Evolutionary conservation across 345 rosid genomes (phyloP).

Genomic region (Hevea brasiliensis): DNA sequence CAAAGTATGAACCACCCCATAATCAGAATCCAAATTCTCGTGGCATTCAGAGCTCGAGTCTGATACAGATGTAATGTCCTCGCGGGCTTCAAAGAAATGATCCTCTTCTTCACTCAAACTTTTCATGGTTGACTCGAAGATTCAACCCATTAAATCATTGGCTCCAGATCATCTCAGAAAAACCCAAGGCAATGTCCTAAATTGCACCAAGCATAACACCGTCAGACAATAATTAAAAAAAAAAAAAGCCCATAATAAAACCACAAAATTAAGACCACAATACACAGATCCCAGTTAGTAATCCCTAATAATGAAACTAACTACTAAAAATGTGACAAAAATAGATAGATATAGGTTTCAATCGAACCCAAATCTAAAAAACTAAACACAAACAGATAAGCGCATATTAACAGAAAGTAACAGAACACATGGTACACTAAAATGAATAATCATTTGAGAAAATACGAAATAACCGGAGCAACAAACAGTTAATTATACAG

Average conservation of each 20-base stretch:
- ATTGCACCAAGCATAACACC: conserved; percentile 15
- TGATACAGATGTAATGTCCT: conserved; percentile 4
- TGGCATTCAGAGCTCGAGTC: conserved; percentile 18
- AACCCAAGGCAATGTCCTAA: conserved; percentile 30
- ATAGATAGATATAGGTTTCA: neutral
- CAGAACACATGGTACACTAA: neutral
- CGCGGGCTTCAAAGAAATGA: conserved; percentile 21
- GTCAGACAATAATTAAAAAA: neutral
- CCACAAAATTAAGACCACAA: conserved; percentile 1
- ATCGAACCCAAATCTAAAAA: conserved; percentile 26
- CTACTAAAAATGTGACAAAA: neutral
- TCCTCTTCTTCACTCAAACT: conserved; percentile 24
- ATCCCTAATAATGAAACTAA: neutral
- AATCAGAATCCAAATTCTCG: conserved; percentile 15
- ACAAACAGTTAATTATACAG: conserved; percentile 6
- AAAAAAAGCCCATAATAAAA: neutral
- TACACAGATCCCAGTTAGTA: conserved; percentile 24
- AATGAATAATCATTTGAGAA: neutral
- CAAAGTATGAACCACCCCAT: neutral
- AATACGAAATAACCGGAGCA: neutral
- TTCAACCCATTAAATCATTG: conserved; percentile 2
- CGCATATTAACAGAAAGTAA: conserved; percentile 3
- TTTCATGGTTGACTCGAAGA: neutral
- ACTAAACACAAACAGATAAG: conserved; percentile 17
- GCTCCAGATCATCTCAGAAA: conserved; percentile 6